Base-by-base conservation (phyloP, 805 yeast species). In the Isabelozyma rhagii region DNA sequence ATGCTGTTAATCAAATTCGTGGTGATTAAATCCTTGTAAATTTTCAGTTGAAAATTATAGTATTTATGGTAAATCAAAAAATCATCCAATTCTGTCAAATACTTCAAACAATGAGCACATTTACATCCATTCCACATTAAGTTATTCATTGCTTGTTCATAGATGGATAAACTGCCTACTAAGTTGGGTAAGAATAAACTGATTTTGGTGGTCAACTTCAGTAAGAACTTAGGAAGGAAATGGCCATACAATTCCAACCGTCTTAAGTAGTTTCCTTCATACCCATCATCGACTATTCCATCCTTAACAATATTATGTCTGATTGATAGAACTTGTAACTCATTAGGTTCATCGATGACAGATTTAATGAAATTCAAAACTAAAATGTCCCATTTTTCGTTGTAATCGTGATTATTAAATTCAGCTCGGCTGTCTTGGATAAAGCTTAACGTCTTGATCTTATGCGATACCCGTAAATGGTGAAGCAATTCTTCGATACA, bases 71-170 rank as follows among this genome's bases (percentile, higher is more conserved):
- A 75, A 77, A 84, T 78, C 44, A 87, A 63, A 55, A 76, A 86
- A 13, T 78, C 72, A 56, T 87, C 96, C 45, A 83, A 71, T 9
- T 78, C 54, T 0, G 77, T 77, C 21, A 87, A 63, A 40, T 69
- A 70, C 47, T 68, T 68, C 11, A 68, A 67, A 57, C 96, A 87
- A 54, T 75, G 79, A 0, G 55, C 52, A 60, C 96, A 87, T 39
- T 75, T 76, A 62, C 93, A 87, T 0, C 93, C 93, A 60, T 86
- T 87, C 92, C 93, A 87, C 21, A 87, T 63, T 46, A 87, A 54
- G 53, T 84, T 87, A 43, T 89, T 85, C 60, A 83, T 82, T 6
- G 84, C 62, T 49, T 84, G 84, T 55, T 87, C 96, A 61, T 86
- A 87, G 52, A 89, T 80, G 0, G 89, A 72, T 17, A 84, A 67